Base-by-base conservation (phyloP, 2,329 filamentous ascomycete genomes). In the Raffaelea ambrosiae region DNA sequence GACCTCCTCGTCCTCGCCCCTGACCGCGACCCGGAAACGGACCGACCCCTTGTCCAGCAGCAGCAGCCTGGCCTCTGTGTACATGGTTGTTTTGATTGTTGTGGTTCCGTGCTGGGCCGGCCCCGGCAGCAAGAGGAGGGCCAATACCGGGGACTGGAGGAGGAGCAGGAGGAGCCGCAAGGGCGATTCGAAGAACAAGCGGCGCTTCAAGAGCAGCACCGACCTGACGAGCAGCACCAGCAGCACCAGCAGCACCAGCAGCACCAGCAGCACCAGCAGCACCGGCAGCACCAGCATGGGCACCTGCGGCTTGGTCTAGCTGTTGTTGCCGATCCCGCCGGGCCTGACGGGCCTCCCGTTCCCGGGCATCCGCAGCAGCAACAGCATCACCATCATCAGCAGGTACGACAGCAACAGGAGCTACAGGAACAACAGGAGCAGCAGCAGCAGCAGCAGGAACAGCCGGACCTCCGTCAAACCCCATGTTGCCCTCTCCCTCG, bases 151-250 rank as follows among this genome's bases (percentile, higher is more conserved):
- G n/a, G n/a, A 38, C 13, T 8, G 18, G 18, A 38, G 18, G 5
- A 16, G 46, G 36, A 20, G 13, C 36, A 14, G 39, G 46, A 13
- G 40, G 16, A 21, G 14, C 43, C 5, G 13, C 62, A 19, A 68
- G 66, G 36, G 71, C 69, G 23, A 80, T 72, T 26, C 76, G 69
- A 26, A 80, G 69, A 13, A 80, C 74, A 11, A 79, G 67, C 4
- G 76, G 76, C 1, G 72, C 76, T 56, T 80, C 76, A 3, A 72
- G 71, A 39, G 72, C 76, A n/a, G 79, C 68, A 18, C 59, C 67
- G 42, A 71, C 66, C 45, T 61, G 46, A 7, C 26, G 13, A 29
- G n/a, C 7, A 13, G 7, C 26, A 29, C 7, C 26, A 13, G 7
- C 26, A 29, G 13, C 13, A 13, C 13, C 26, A 29, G 13, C 13